A percentile compares a stretch with the other conserved stretches of the same genome.
These are phyloP conservation scores for Dryas drummondii DNA, from an alignment of 306 rosid genomes.

Conservation along the genomic window DNA sequence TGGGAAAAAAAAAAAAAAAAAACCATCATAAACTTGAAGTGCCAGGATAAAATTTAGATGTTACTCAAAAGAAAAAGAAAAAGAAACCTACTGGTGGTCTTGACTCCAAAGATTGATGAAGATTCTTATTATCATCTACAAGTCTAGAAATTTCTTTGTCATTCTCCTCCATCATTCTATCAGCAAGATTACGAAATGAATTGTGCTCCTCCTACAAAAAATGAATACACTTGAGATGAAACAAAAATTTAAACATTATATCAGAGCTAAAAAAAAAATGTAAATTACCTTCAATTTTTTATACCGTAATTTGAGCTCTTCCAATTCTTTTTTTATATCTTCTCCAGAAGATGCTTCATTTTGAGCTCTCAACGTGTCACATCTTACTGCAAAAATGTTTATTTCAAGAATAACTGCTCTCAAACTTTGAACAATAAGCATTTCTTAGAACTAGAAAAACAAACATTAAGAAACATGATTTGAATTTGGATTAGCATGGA, in stretches of 20 bases:
- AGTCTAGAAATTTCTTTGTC: conserved; percentile 85
- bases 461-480: conserved; percentile 20
- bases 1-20: neutral
- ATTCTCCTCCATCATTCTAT: conserved; percentile 88
- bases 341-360: conserved; percentile 65
- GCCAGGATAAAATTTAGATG: conserved; percentile 5
- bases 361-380: conserved; percentile 76
- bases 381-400: conserved; percentile 64
- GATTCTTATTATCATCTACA: conserved; percentile 70
- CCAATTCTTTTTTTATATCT: conserved; percentile 68
- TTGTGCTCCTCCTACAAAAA: conserved; percentile 74
- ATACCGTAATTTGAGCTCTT: conserved; percentile 70
- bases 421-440: conserved; percentile 7
- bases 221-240: conserved; percentile 32
- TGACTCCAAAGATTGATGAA: conserved; percentile 72
- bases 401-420: conserved; percentile 20
- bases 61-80: conserved; percentile 4
- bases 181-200: conserved; percentile 91
- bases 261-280: conserved; percentile 22
- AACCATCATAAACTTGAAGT: conserved; percentile 13
- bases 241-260: conserved; percentile 15
- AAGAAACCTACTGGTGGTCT: conserved; percentile 54
- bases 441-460: conserved; percentile 1
- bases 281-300: conserved; percentile 70
- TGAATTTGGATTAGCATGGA: conserved; percentile 21